Evolutionary conservation across 768 basidiomycete genomes (phyloP).

Genomic region (Suillus hirtellus): DNA sequence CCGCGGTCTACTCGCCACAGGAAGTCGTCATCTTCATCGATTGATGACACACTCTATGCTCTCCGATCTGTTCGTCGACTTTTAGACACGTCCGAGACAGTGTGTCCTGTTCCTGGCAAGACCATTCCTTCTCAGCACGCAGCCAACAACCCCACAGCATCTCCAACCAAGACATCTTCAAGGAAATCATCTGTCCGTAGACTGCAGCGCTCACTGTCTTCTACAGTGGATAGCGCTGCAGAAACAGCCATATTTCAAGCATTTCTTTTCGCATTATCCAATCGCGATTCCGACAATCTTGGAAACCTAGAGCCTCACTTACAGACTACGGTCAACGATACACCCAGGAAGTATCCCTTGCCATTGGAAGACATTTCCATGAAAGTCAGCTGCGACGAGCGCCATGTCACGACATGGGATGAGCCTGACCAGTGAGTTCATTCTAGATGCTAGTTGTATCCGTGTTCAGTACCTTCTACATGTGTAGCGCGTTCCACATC

Average conservation of each 20-base stretch:
- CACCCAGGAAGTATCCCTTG: background rate
- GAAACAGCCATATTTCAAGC: background rate
- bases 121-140: background rate
- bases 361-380: conserved; percentile 18
- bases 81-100: background rate
- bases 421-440: conserved; percentile 20
- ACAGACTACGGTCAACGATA: background rate
- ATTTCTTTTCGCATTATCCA: background rate
- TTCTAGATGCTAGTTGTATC: background rate
- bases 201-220: background rate
- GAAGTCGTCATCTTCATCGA: background rate
- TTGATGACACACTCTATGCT: background rate
- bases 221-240: background rate
- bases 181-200: background rate
- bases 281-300: background rate
- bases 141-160: background rate
- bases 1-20: background rate
- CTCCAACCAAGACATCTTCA: background rate
- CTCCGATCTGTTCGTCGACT: background rate
- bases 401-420: conserved; percentile 30
- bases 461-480: background rate
- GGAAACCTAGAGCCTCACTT: background rate
- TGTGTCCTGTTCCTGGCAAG: background rate
- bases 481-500: conserved; percentile 14
- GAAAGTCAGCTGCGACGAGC: conserved; percentile 14